These are phyloP conservation scores for Emergomyces orientalis DNA, from an alignment of 2,329 filamentous ascomycete species.

Conservation along the genomic window DNA sequence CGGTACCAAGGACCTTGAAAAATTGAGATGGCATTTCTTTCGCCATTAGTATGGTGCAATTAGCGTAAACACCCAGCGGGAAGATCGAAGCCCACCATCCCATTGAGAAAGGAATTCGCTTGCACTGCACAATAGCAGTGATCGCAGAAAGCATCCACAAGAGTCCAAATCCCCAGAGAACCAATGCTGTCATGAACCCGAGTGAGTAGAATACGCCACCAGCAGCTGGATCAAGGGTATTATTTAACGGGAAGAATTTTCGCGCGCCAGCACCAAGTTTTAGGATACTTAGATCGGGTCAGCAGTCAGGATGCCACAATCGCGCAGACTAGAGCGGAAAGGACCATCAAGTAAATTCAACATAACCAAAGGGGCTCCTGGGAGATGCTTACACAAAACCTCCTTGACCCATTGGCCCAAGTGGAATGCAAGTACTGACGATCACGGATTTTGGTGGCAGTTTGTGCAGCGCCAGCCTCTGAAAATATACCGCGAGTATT, in stretches of 20 bases:
- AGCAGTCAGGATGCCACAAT: not conserved
- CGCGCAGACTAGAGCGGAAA: not conserved
- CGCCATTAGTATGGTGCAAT: constrained; percentile 36
- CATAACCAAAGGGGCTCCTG: constrained; percentile 8
- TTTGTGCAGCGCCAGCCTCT: constrained; percentile 57
- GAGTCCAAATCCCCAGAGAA: constrained; percentile 34
- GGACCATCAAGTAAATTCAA: not conserved
- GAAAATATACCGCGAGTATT: constrained; percentile 60
- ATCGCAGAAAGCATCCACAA: constrained; percentile 35
- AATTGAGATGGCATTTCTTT: constrained; percentile 46
- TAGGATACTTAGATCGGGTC: constrained; percentile 31
- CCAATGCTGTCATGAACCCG: constrained; percentile 30
- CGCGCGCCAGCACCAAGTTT: constrained; percentile 43
- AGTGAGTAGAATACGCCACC: constrained; percentile 28
- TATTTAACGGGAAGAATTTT: constrained; percentile 26
- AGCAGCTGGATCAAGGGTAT: constrained; percentile 24
- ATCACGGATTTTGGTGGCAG: constrained; percentile 61
- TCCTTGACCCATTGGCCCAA: constrained; percentile 59
- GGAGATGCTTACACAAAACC: constrained; percentile 43
- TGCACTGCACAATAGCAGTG: constrained; percentile 26
- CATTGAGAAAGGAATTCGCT: constrained; percentile 50
- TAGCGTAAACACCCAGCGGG: constrained; percentile 49
- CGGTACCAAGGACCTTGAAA: constrained; percentile 48
- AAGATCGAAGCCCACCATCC: constrained; percentile 56
- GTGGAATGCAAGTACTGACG: constrained; percentile 58